A percentile compares a stretch with the other conserved stretches of the same genome.
Evolutionary conservation across 2,329 filamentous ascomycete genomes (phyloP).

Genomic region (Aspergillus clavatus): DNA sequence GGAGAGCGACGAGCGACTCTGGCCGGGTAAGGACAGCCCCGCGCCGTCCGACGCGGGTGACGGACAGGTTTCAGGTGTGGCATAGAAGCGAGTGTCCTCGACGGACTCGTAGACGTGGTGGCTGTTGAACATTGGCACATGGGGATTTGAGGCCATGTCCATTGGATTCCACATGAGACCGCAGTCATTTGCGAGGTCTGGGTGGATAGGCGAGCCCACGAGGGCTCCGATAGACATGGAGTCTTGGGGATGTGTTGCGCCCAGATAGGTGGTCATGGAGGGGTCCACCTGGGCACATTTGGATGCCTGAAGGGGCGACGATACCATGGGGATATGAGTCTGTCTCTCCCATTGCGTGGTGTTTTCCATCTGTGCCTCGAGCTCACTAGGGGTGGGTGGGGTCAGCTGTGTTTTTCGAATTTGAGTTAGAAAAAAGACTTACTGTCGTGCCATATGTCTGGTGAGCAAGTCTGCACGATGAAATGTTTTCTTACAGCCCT

Average conservation of each 20-base stretch:
- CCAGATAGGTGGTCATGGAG: conserved; percentile 21
- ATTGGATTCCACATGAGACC: conserved; percentile 35
- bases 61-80: conserved; percentile 42
- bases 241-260: conserved; percentile 24
- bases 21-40: conserved; percentile 28
- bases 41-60: conserved; percentile 38
- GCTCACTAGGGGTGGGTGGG: conserved; percentile 27
- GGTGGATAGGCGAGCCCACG: conserved; percentile 31
- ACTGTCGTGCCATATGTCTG: conserved; percentile 50
- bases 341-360: conserved; percentile 24
- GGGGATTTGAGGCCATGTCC: conserved; percentile 31
- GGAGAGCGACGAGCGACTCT: conserved; percentile 29
- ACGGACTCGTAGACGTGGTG: conserved; percentile 34
- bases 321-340: conserved; percentile 17
- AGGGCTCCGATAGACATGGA: conserved; percentile 36
- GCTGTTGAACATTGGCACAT: conserved; percentile 23
- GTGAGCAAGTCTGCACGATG: conserved; percentile 45
- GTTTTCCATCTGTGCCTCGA: conserved; percentile 32
- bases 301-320: conserved; percentile 18
- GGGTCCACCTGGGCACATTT: conserved; percentile 23
- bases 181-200: conserved; percentile 29
- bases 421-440: conserved; percentile 19
- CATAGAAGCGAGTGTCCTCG: conserved; percentile 41
- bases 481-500: conserved; percentile 46
- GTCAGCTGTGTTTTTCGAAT: conserved; percentile 7